Conservation (phyloP, 2,329 filamentous ascomycete species). For the Fusarium burgessii region DNA sequence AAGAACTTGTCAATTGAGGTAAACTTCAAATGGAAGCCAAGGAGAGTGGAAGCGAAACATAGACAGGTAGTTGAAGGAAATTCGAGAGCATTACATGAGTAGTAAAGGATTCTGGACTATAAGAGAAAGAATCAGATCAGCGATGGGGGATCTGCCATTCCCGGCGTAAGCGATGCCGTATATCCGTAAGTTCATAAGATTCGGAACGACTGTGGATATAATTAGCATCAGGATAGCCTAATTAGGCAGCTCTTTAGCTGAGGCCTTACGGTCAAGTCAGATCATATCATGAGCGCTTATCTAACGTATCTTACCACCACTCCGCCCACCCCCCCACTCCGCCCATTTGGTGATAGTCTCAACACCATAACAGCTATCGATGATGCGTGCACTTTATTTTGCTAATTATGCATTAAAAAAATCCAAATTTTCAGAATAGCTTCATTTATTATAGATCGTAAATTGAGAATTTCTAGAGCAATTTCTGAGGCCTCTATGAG, state of each 20-base stretch:
- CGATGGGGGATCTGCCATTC: background rate
- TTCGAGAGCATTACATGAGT: accelerated
- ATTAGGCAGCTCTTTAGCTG: background rate
- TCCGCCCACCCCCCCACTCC: too few species aligned
- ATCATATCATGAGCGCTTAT: background rate
- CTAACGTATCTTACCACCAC: too few species aligned
- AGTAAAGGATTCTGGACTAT: background rate
- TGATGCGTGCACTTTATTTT: too few species aligned
- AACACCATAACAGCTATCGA: too few species aligned
- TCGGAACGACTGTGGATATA: accelerated
- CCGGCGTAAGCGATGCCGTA: background rate
- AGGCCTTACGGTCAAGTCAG: background rate
- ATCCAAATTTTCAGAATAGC: too few species aligned
- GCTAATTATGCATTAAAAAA: too few species aligned
- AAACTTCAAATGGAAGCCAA: accelerated
- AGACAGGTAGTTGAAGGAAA: background rate
- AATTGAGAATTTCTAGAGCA: too few species aligned
- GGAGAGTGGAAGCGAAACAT: accelerated
- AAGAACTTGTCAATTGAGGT: background rate
- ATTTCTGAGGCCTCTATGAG: too few species aligned
- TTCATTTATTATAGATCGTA: too few species aligned
- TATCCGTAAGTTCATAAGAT: background rate
- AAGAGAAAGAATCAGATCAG: background rate
- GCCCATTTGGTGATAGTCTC: too few species aligned
- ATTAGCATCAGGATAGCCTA: background rate